Conservation (phyloP, 176 grass and related monocot genomes). For the Oryza australiensis region DNA sequence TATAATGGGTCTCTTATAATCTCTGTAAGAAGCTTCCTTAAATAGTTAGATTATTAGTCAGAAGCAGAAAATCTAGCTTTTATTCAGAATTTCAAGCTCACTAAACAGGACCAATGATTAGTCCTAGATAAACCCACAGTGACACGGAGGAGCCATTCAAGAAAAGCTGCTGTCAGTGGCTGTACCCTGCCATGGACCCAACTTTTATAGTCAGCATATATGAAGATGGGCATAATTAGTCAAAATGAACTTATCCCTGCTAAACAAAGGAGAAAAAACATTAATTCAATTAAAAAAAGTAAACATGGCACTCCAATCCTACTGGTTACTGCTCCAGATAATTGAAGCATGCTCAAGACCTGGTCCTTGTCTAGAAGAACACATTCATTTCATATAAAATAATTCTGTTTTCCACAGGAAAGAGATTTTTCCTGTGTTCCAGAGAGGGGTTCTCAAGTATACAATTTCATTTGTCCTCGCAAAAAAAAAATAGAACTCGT, state of each 20-base stretch:
- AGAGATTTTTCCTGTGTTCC: neutral
- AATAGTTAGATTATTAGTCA: too few relatives aligned
- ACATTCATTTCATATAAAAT: neutral
- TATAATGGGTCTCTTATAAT: too few relatives aligned
- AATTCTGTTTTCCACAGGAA: neutral
- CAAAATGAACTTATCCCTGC: neutral
- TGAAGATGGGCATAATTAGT: neutral
- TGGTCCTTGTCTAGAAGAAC: neutral
- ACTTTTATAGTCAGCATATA: neutral
- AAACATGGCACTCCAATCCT: neutral
- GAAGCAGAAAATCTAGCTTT: too few relatives aligned
- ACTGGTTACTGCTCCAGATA: neutral
- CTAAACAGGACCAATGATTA: too few relatives aligned
- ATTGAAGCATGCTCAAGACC: neutral
- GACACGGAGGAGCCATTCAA: neutral
- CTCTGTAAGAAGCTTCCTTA: too few relatives aligned
- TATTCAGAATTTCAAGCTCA: too few relatives aligned
- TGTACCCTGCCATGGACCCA: neutral
- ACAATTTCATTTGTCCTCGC: neutral
- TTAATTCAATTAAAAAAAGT: neutral
- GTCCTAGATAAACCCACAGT: too few relatives aligned
- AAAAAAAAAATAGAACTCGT: neutral
- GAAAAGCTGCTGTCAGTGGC: too few relatives aligned
- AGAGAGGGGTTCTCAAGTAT: neutral
- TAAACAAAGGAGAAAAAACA: neutral